These are phyloP conservation scores for Staphylotrichum tortipilum DNA, from an alignment of 495 filamentous ascomycete species.

Conservation along the genomic window DNA sequence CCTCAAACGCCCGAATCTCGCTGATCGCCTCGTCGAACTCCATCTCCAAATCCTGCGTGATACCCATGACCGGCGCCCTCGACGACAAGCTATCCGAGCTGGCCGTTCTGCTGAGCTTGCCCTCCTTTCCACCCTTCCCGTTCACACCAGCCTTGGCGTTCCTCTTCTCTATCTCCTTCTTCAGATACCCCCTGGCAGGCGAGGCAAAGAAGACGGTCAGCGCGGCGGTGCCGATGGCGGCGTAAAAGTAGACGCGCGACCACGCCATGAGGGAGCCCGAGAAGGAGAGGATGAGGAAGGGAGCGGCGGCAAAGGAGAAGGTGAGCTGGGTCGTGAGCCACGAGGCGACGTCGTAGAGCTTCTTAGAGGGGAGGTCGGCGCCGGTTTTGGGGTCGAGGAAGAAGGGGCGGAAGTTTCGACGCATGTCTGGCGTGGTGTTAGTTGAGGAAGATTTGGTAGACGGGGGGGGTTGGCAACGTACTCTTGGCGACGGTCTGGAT, in stretches of 20 bases:
- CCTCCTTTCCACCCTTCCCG: slow-evolving; percentile 5
- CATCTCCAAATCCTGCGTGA: slow-evolving; percentile 64
- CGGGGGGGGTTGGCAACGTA: slow-evolving; percentile 39
- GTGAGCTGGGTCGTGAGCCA: slow-evolving; percentile 72
- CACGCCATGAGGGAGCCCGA: slow-evolving; percentile 60
- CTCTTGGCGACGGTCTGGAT: slow-evolving; percentile 91
- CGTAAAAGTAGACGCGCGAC: slow-evolving; percentile 85
- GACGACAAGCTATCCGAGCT: slow-evolving; percentile 31
- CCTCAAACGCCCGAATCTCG: slow-evolving; percentile 61
- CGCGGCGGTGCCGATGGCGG: slow-evolving; percentile 53
- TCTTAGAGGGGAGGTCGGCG: slow-evolving; percentile 60
- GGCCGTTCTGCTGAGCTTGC: slow-evolving; percentile 20
- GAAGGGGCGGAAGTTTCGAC: slow-evolving; percentile 84
- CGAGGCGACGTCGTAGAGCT: slow-evolving; percentile 77
- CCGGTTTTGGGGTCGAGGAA: slow-evolving; percentile 68
- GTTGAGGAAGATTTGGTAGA: neutral
- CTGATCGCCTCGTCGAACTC: slow-evolving; percentile 73
- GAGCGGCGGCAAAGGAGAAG: slow-evolving; percentile 71
- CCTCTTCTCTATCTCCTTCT: slow-evolving; percentile 51
- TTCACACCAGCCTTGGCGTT: slow-evolving; percentile 26
- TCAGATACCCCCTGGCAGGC: slow-evolving; percentile 58
- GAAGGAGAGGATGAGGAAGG: slow-evolving; percentile 75
- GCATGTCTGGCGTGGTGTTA: slow-evolving; percentile 54
- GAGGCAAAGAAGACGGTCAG: slow-evolving; percentile 71
- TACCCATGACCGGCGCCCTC: slow-evolving; percentile 57